Evolutionary conservation across 495 filamentous ascomycete genomes (phyloP).

Genomic region (Penicillium verhagenii): DNA sequence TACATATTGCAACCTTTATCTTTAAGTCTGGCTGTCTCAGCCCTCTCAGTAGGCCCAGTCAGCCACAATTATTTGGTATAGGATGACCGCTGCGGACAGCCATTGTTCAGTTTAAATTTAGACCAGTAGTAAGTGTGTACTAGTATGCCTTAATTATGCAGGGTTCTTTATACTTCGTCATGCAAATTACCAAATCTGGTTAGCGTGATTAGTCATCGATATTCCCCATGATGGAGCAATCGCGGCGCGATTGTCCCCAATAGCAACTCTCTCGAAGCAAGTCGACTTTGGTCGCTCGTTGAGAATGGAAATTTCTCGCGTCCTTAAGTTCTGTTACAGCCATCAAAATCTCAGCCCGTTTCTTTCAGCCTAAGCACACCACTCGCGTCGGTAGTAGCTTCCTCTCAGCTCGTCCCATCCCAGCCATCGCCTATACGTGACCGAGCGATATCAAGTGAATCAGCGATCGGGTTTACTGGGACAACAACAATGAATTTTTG

Average conservation of each 20-base stretch:
- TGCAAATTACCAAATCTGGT: not conserved
- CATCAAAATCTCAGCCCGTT: not conserved
- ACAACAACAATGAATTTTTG: not conserved
- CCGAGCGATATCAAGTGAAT: not conserved
- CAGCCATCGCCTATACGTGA: not conserved
- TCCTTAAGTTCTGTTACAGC: too few species aligned
- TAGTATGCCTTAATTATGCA: too few species aligned
- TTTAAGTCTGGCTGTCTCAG: conserved; percentile 6
- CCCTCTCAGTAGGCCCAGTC: not conserved
- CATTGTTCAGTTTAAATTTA: not conserved
- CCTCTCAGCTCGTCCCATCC: not conserved
- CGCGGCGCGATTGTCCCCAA: not conserved
- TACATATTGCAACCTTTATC: conserved; percentile 25
- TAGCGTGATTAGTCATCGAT: not conserved
- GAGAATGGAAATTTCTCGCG: not conserved
- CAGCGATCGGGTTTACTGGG: too few species aligned
- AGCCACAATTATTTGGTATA: not conserved
- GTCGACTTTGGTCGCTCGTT: not conserved
- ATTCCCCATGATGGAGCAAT: not conserved
- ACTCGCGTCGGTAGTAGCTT: not conserved
- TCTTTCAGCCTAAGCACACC: not conserved
- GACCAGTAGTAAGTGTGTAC: not conserved
- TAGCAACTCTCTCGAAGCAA: not conserved
- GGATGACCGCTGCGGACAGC: not conserved
- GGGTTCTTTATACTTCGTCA: not conserved